Percentiles rank a stretch among this genome's conserved stretches.
Conservation (phyloP, 139 green algal species). For the Diplosphaera chodatii region DNA sequence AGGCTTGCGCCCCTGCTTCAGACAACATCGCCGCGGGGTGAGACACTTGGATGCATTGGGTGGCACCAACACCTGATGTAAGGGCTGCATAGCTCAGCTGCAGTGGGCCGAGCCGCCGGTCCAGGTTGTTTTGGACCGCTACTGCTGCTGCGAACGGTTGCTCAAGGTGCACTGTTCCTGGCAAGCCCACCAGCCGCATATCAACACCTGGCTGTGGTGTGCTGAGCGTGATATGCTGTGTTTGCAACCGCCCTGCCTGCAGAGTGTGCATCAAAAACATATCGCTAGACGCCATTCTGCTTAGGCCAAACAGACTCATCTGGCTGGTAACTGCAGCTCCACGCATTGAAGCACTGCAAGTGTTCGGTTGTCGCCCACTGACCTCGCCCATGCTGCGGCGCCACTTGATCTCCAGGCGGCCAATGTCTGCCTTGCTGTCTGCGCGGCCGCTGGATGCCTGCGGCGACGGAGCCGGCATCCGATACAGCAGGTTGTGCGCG, state of each 20-base stretch:
- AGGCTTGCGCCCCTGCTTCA: no score
- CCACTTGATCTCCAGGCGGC: constrained; percentile 47
- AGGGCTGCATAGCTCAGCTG: background rate
- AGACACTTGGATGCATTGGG: no score
- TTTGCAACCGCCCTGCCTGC: constrained; percentile 34
- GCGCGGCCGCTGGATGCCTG: background rate
- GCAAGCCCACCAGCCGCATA: constrained; percentile 1
- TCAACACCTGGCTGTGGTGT: constrained; percentile 1
- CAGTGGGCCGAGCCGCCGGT: constrained; percentile 15
- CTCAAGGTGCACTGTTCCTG: constrained; percentile 2
- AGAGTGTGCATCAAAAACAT: no score
- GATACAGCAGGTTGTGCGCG: constrained; percentile 35
- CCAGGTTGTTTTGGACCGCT: constrained; percentile 12
- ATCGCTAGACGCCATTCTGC: no score
- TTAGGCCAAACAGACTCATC: no score
- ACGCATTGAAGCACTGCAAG: no score
- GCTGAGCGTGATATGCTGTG: constrained; percentile 39
- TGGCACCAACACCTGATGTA: no score
- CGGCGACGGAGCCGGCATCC: constrained; percentile 8
- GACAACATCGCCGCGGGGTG: no score
- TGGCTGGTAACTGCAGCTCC: no score
- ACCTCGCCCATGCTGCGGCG: constrained; percentile 27
- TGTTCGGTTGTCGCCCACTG: no score
- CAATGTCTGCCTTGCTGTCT: constrained; percentile 19
- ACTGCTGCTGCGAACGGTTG: constrained; percentile 6